Percentiles rank a stretch among this genome's conserved stretches.
Evolutionary conservation across 176 grass and related monocot genomes (phyloP).

Genomic region (Aechmea fasciata): DNA sequence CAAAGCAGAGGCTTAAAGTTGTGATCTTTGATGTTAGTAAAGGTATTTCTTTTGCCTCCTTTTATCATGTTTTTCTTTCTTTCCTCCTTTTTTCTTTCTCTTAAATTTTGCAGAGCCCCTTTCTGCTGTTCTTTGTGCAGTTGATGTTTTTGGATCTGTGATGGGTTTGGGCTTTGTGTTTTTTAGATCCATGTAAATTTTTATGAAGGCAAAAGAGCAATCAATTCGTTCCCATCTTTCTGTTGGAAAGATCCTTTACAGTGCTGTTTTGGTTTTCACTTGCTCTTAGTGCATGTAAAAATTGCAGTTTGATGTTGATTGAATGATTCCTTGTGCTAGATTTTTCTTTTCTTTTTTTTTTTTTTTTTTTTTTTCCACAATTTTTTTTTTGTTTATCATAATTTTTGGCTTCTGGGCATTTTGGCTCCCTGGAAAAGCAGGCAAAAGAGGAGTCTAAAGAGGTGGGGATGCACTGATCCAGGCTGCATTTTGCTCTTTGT

Average conservation of each 20-base stretch:
- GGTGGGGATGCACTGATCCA: slow-evolving; percentile 7
- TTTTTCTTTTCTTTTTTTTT: neutral
- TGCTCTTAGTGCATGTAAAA: neutral
- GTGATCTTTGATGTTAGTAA: slow-evolving; percentile 2
- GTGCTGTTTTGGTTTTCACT: neutral
- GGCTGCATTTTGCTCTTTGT: slow-evolving; percentile 14
- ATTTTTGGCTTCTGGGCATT: neutral
- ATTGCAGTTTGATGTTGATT: slow-evolving; percentile 1
- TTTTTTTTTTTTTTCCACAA: neutral
- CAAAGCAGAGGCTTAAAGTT: slow-evolving; percentile 1
- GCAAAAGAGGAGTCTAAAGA: neutral
- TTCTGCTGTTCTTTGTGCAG: neutral
- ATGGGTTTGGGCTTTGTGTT: neutral
- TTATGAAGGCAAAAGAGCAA: neutral
- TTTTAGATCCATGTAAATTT: neutral
- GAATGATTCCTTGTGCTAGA: neutral
- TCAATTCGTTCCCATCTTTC: slow-evolving; percentile 1
- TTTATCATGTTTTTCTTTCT: neutral
- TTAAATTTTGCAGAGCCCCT: neutral
- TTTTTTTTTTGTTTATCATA: neutral
- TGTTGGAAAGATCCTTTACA: slow-evolving; percentile 3
- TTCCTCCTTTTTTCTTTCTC: neutral
- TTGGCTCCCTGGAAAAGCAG: neutral
- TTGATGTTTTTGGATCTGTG: neutral
- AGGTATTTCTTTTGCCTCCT: neutral